Evolutionary conservation across 495 filamentous ascomycete species (phyloP), one percentile per base, ranked within the genome.

Genomic region (Penicillium antarcticum): DNA sequence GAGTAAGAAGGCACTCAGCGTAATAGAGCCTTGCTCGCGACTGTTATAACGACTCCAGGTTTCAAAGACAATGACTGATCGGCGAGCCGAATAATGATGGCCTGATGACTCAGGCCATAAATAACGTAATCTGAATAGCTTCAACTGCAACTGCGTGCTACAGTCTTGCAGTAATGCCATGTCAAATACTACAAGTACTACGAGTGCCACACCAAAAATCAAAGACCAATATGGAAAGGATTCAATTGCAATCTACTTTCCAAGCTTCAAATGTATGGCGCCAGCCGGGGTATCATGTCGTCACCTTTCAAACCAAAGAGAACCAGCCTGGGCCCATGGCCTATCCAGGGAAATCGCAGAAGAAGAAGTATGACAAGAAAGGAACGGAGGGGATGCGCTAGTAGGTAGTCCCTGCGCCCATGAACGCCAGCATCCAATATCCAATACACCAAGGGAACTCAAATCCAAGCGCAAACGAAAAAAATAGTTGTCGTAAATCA

Each of bases 261-360:
- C 18, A 39, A 45, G 11, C 3, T 45, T 21, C 42, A 46, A 52
- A 45, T 45, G 23, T 38, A 52, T 45, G 42, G 46, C 41, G 53
- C 48, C 53, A 54, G 31, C 52, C 37, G 61, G 61, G 61, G 61
- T 64, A 66, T 66, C 63, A 66, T 66, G 32, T 61, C 51, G 56
- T 62, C 45, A 53, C 57, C 48, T 49, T 41, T 49, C 47, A 43
- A 57, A 60, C 26, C 36, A 53, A 59, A 53, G 34, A 56, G 49
- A 59, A 51, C 52, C 56, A 56, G 52, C 56, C 59, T 51, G 41
- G 53, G 24, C 48, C 45, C 47, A 53, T 21, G 24, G 40, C 45
- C 48, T 29, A 33, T 45, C 46, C 26, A 44, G 48, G 34, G 8
- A 33, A 50, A 38, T 14, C 17, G 34, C 44, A 52, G 17, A 52